Evolutionary conservation across 495 filamentous ascomycete genomes (phyloP).

Genomic region (Talaromyces thailandensis): DNA sequence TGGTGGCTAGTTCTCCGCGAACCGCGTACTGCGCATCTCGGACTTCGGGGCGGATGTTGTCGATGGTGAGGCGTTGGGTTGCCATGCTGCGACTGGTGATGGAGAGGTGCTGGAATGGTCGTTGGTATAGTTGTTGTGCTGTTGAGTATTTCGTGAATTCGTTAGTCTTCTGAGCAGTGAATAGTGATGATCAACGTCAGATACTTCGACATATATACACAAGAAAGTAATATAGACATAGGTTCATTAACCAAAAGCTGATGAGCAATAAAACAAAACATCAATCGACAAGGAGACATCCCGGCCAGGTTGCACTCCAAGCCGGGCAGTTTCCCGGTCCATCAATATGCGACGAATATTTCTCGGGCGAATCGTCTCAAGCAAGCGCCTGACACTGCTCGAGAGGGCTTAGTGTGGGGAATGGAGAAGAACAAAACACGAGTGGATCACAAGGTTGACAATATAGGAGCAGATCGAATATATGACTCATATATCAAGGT

Average conservation of each 20-base stretch:
- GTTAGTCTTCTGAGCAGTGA: neutral
- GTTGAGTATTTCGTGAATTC: neutral
- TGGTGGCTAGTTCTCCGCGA: conserved; percentile 85
- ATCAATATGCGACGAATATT: neutral
- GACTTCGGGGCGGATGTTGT: conserved; percentile 89
- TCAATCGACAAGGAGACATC: neutral
- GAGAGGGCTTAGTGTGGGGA: conserved; percentile 6
- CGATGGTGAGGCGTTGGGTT: conserved; percentile 57
- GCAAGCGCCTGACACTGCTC: neutral
- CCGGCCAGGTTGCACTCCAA: neutral
- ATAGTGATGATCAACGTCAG: neutral
- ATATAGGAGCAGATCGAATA: neutral
- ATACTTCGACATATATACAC: neutral
- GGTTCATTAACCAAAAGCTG: neutral
- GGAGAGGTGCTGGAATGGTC: neutral
- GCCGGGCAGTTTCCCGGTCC: neutral
- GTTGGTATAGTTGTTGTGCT: neutral
- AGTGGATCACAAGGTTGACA: neutral
- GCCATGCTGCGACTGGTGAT: conserved; percentile 46
- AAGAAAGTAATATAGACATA: neutral
- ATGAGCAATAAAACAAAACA: neutral
- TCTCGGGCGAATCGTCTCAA: neutral
- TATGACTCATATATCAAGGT: neutral
- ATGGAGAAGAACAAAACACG: conserved; percentile 1
- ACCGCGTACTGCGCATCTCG: conserved; percentile 88